phyloP scores from a whole-genome alignment of 371 early-diverging fungal species.

The Mortierella sp. region DNA sequence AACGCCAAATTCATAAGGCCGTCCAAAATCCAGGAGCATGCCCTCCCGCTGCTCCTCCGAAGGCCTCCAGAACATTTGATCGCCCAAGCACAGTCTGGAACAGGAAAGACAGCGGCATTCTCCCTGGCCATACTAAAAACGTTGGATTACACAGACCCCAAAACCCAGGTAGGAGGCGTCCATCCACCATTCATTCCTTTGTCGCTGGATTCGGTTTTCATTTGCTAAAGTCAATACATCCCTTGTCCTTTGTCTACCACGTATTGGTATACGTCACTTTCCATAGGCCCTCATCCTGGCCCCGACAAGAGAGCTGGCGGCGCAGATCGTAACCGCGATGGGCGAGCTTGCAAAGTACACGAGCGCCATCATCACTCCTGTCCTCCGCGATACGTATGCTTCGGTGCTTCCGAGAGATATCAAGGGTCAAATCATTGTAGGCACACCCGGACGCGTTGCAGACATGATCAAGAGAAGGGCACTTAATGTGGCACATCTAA shows the following conservation, averaged over 20 bases:
- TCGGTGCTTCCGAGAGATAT: constrained; percentile 18
- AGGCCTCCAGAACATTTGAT: constrained; percentile 72
- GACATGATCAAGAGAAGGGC: constrained; percentile 63
- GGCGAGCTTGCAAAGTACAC: constrained; percentile 88
- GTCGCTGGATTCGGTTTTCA: constrained; percentile 46
- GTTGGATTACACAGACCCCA: constrained; percentile 61
- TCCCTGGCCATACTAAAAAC: constrained; percentile 83
- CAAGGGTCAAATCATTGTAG: constrained; percentile 79
- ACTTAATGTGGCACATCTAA: constrained; percentile 56
- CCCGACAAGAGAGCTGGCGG: constrained; percentile 96
- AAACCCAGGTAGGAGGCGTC: constrained; percentile 17
- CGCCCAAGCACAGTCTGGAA: constrained; percentile 75
- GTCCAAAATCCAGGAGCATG: constrained; percentile 95
- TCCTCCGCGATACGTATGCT: constrained; percentile 75
- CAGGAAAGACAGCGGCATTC: constrained; percentile 98
- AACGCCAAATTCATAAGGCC: constrained; percentile 90
- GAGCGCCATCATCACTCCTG: constrained; percentile 64
- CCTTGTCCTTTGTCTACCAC: constrained; percentile 26
- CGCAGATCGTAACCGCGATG: constrained; percentile 95
- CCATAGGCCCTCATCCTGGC: constrained; percentile 89
- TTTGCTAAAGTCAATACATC: constrained; percentile 47
- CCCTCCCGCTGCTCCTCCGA: constrained; percentile 87
- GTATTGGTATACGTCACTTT: neutral
- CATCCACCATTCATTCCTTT: neutral
- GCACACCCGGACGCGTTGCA: constrained; percentile 86